Evolutionary conservation across 116 monocot genomes (phyloP).

Genomic region (Phalaenopsis hybrid): DNA sequence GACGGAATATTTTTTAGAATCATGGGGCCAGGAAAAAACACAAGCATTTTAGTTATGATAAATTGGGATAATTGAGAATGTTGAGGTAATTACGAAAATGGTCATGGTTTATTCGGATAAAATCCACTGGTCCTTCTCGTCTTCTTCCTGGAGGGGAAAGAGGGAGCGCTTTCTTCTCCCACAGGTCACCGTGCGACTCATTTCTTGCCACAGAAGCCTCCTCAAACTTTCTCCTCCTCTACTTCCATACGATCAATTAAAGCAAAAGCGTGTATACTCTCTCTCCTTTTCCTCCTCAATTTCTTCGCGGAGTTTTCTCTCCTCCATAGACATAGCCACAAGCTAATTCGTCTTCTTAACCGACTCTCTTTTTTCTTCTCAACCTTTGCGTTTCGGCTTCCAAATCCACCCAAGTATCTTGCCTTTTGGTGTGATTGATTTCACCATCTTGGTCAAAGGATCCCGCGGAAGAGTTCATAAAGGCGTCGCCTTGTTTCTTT

Average conservation of each 20-base stretch:
- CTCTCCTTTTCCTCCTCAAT: neutral
- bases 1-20: too few relatives aligned
- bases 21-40: too few relatives aligned
- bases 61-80: too few relatives aligned
- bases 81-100: too few relatives aligned
- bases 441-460: neutral
- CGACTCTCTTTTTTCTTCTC: too few relatives aligned
- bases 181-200: neutral
- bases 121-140: neutral
- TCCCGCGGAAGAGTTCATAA: neutral
- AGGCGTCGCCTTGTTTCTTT: slow-evolving; percentile 1
- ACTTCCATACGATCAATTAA: neutral
- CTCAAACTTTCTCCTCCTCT: neutral
- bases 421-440: neutral
- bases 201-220: slow-evolving; percentile 7
- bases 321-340: neutral
- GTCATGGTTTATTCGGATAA: neutral
- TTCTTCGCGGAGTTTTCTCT: slow-evolving; percentile 5
- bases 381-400: neutral
- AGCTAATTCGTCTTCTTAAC: neutral
- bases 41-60: too few relatives aligned
- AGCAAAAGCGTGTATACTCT: neutral
- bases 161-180: neutral
- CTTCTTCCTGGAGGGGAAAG: slow-evolving; percentile 3
- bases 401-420: neutral